Conservation (phyloP, 2,329 filamentous ascomycete species). For the Fusarium mangiferae region DNA sequence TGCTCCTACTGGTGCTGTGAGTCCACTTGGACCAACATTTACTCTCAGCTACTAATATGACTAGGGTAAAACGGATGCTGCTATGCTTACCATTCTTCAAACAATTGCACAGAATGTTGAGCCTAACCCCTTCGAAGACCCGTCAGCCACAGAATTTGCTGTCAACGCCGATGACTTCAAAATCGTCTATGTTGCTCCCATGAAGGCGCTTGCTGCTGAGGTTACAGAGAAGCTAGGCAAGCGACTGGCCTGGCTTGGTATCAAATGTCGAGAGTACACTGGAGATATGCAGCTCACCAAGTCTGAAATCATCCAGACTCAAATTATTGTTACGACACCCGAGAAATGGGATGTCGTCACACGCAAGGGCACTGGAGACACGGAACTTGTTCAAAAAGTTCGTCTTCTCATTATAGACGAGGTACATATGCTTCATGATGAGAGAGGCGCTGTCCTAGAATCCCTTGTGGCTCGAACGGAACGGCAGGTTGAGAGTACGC, state of each 20-base stretch:
- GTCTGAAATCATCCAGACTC: slow-evolving; percentile 92
- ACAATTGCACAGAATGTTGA: slow-evolving; percentile 85
- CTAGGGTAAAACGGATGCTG: slow-evolving; percentile 94
- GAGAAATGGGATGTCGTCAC: slow-evolving; percentile 99
- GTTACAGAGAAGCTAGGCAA: slow-evolving; percentile 95
- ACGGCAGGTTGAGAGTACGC: slow-evolving; percentile 96
- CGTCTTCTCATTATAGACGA: slow-evolving; percentile 97
- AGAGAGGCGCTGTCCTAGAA: slow-evolving; percentile 94
- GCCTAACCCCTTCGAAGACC: slow-evolving; percentile 82
- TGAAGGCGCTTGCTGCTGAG: slow-evolving; percentile 98
- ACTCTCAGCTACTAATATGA: slow-evolving; percentile 19
- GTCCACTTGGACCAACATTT: slow-evolving; percentile 47
- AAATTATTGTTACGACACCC: slow-evolving; percentile 98
- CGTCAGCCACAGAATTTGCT: slow-evolving; percentile 78
- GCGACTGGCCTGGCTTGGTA: slow-evolving; percentile 90
- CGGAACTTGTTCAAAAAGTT: slow-evolving; percentile 97
- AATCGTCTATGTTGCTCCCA: slow-evolving; percentile 97
- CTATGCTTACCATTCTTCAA: slow-evolving; percentile 95
- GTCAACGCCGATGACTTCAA: slow-evolving; percentile 93
- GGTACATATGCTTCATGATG: slow-evolving; percentile 99
- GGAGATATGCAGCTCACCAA: slow-evolving; percentile 99
- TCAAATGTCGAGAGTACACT: slow-evolving; percentile 92
- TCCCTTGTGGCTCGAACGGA: slow-evolving; percentile 95
- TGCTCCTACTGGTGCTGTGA: slow-evolving; percentile 89
- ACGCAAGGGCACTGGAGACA: slow-evolving; percentile 95